These are phyloP conservation scores for Paraphoma chrysanthemicola DNA, from an alignment of 2,329 filamentous ascomycete genomes.

Conservation along the genomic window DNA sequence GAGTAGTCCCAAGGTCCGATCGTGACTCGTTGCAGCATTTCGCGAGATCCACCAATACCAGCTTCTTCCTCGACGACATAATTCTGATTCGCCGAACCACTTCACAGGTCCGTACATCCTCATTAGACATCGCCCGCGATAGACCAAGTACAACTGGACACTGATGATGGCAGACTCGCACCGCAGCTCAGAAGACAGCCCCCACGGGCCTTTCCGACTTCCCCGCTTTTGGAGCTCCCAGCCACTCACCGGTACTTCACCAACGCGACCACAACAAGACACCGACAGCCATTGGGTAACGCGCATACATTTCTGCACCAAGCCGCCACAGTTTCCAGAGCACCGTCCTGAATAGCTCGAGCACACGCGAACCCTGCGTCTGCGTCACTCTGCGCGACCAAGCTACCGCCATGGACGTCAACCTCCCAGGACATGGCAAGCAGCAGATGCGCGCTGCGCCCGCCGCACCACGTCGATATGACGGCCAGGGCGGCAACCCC, in stretches of 20 bases:
- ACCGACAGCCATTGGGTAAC: conserved; percentile 34
- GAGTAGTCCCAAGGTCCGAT: neutral
- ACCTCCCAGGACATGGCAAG: conserved; percentile 45
- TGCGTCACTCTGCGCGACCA: conserved; percentile 42
- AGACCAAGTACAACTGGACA: neutral
- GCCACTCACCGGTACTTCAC: conserved; percentile 43
- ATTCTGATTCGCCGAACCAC: conserved; percentile 20
- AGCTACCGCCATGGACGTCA: conserved; percentile 45
- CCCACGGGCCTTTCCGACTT: neutral
- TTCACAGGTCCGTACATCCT: conserved; percentile 20
- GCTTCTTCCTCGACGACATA: too few relatives aligned
- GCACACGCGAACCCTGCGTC: conserved; percentile 35
- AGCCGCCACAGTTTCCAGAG: conserved; percentile 15
- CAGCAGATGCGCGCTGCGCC: conserved; percentile 47
- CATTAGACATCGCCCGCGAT: neutral
- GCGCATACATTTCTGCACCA: conserved; percentile 24
- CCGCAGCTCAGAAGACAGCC: neutral
- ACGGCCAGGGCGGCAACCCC: conserved; percentile 58
- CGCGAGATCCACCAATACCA: conserved; percentile 20
- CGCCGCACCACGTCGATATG: conserved; percentile 53
- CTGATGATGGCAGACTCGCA: neutral
- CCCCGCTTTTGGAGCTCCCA: conserved; percentile 8
- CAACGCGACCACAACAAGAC: conserved; percentile 31
- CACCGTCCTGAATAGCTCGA: conserved; percentile 14
- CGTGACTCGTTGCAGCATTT: too few relatives aligned